Evolutionary conservation across 192 early-diverging fungal genomes (phyloP), one percentile per base, ranked within the genome.

Genomic region (Backusella westeae): DNA sequence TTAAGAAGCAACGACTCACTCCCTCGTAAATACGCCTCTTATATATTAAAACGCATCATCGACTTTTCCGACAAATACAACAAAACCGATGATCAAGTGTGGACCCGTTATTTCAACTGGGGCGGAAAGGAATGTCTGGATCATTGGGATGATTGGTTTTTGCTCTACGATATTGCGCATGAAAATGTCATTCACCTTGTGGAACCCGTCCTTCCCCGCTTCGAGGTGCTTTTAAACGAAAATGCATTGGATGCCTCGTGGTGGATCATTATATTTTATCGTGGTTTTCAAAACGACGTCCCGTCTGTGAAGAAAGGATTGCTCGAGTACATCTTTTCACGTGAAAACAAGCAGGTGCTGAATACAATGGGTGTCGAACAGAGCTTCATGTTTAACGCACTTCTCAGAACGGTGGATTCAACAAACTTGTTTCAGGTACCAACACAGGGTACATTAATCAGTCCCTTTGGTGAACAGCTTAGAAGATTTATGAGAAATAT

Each of bases 91-190:
- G 39, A 38, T 7, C 29, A 69, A 21, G 39, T 19, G 3, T 81
- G 80, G 80, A 81, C 80, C 34, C 35, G 17, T 4, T 81, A 78
- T 34, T 81, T 81, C 36, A 32, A 75, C 32, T 81, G 80, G 80
- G 38, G n/a, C 0, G 19, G 21, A 12, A 73, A 69, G 8, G 38
- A 72, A 19, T 52, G 69, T 17, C 29, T 46, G 1, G 44, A 75
- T 6, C 19, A 84, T 23, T 89, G 85, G 87, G 78, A 83, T 34
- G 87, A 89, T 34, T 89, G 83, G 75, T 86, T 84, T 70, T 71
- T 83, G 14, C 52, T 87, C 10, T 86, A 83, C 46, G 87, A 89
- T 41, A 83, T 78, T 70, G 75, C 87, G 44, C 80, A 85, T 41
- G 85, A 89, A 72, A 70, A 74, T 4, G 75, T 74, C 9, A 44